A percentile compares a stretch with the other conserved stretches of the same genome.
Evolutionary conservation across 352 stramenopile species (phyloP).

Genomic region (Pythium biforme): DNA sequence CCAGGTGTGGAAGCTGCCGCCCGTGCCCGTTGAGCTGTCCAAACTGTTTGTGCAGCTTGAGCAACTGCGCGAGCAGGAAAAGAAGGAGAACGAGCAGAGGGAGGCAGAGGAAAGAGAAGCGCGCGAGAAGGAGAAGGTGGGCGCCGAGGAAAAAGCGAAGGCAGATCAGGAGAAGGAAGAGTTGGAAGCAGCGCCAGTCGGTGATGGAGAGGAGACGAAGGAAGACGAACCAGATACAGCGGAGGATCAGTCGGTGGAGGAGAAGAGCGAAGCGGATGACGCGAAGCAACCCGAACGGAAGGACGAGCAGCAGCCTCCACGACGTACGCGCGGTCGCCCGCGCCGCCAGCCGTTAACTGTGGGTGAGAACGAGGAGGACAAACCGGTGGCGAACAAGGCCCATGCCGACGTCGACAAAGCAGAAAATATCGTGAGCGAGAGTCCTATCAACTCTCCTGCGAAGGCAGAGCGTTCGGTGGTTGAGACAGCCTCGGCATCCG

Average conservation of each 20-base stretch:
- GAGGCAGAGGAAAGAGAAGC: slow-evolving; percentile 4
- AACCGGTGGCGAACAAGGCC: neutral
- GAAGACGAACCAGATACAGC: slow-evolving; percentile 4
- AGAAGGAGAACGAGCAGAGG: slow-evolving; percentile 15
- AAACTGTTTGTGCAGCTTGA: slow-evolving; percentile 45
- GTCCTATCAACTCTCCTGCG: neutral
- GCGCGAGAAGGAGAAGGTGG: slow-evolving; percentile 7
- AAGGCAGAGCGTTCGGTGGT: neutral
- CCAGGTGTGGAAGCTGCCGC: slow-evolving; percentile 41
- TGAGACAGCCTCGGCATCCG: neutral
- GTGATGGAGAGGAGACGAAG: slow-evolving; percentile 4
- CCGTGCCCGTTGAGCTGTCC: slow-evolving; percentile 35
- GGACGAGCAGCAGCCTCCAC: slow-evolving; percentile 1
- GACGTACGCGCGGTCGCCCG: neutral
- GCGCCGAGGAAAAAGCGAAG: neutral
- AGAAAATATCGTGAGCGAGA: neutral
- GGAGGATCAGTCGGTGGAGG: neutral
- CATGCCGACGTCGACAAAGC: neutral
- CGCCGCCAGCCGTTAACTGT: slow-evolving; percentile 6
- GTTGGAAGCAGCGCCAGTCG: neutral
- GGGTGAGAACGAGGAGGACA: slow-evolving; percentile 6
- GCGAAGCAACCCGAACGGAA: neutral
- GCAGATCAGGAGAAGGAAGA: slow-evolving; percentile 12
- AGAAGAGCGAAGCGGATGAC: slow-evolving; percentile 10
- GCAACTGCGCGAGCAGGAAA: slow-evolving; percentile 27